Evolutionary conservation across 2,329 filamentous ascomycete species (phyloP).

Genomic region (Hirsutella thompsonii): DNA sequence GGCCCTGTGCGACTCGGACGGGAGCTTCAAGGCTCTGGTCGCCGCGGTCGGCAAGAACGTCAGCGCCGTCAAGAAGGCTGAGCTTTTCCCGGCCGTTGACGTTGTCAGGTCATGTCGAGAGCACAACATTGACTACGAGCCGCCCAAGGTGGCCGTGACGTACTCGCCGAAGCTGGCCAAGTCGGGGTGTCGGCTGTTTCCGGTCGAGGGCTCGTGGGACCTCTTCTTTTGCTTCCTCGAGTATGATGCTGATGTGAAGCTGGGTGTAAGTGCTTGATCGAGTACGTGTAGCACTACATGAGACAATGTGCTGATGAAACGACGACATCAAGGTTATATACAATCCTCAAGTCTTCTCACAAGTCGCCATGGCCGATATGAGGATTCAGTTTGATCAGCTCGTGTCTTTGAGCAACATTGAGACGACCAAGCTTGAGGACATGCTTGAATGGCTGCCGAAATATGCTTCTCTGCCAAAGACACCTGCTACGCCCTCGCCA

Average conservation of each 20-base stretch:
- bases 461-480: not conserved
- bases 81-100: conserved; percentile 5
- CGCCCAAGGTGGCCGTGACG: conserved; percentile 3
- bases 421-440: not conserved
- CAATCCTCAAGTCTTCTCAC: conserved; percentile 3
- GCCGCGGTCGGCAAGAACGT: conserved; percentile 5
- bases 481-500: not conserved
- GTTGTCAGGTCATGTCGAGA: conserved; percentile 2
- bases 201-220: conserved; percentile 5
- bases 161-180: conserved; percentile 4
- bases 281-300: not conserved
- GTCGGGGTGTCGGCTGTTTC: conserved; percentile 4
- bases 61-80: conserved; percentile 6
- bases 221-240: conserved; percentile 5
- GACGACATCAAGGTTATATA: conserved; percentile 3
- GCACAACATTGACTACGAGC: conserved; percentile 3
- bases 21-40: conserved; percentile 3
- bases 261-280: conserved; percentile 3
- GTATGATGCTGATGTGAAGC: conserved; percentile 3
- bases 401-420: conserved; percentile 1
- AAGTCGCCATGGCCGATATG: not conserved
- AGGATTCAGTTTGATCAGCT: conserved; percentile 1
- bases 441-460: conserved; percentile 5
- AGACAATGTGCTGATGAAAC: not conserved
- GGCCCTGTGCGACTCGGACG: not conserved